Base-by-base conservation (phyloP, 2,329 filamentous ascomycete genomes). In the Lachnellula occidentalis region DNA sequence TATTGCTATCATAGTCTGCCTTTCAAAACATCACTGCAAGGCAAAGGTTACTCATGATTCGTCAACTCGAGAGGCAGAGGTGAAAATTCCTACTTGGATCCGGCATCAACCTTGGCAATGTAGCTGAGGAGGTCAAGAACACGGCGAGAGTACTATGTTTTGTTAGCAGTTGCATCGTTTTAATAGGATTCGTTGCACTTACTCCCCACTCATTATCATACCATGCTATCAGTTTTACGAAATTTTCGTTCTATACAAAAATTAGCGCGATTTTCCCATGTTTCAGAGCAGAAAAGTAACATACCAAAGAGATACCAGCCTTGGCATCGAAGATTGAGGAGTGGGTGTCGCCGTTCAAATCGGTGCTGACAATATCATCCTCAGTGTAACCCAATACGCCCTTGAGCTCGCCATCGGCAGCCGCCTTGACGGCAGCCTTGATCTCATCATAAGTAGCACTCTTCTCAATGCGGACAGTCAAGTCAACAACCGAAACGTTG, bases 271-370 rank as follows among this genome's bases (percentile, higher is more conserved):
- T 39, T 15, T 39, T 39, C n/a, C 8, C 14, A 17, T 3, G 2
- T 15, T 15, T 39, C 8, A 2, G 8, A 9, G 8, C 8, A 2
- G 5, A 17, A 39, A 39, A 7, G 12, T 6, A 17, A 17, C 36
- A n/a, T 39, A 39, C 36, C 69, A 99, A 87, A 65, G 92, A 88
- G 78, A 99, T 97, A 83, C 94, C 94, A 59, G 94, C 94, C 88
- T 96, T 95, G 76, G 91, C 92, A 75, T 99, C 94, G 78, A 99
- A 96, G 84, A 97, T 95, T 79, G 92, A 96, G 66, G 92, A 96
- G 85, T 85, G 77, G 74, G 79, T 82, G 82, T 97, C 88, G 76
- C 94, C 94, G 80, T 88, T 94, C 76, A 97, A 74, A 78, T 99
- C 94, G 66, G 81, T 85, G 71, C 92, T 96, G 79, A 99, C 94